Base-by-base conservation (phyloP, 2,329 filamentous ascomycete genomes). In the Talaromyces funiculosus region DNA sequence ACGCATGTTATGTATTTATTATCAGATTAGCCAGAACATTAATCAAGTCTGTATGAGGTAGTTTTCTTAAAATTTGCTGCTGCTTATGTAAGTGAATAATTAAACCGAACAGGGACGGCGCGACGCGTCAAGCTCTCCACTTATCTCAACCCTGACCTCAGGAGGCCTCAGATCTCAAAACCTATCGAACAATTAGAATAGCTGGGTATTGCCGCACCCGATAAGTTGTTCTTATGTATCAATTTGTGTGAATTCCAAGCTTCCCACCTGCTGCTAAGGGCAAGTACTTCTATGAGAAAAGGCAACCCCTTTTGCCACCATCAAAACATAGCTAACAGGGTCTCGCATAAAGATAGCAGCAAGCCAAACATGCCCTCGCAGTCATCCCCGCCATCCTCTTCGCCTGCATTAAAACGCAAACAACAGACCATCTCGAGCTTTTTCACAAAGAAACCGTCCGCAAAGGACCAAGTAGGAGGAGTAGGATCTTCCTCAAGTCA, bases 371-470 rank as follows among this genome's bases (percentile, higher is more conserved):
- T 76, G 73, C 67, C 73, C 51, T 64, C 69, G 29, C 66, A 67
- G 42, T 72, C 73, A 49, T 75, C 73, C 10, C 71, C 69, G 14
- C 69, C 73, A 2, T 66, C 71, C 14, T 68, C 72, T 20, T 71
- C 72, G 24, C 68, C 71, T 35, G 70, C 65, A 22, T 57, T 74
- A 9, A 76, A 77, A 59, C 69, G 73, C 45, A 77, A 76, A 61
- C 75, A 97, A 71, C 84, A 88, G 66, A 90, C 90, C 0, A 87
- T 97, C 63, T 94, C 90, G 3, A 92, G 86, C 70, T 96, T 96
- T 76, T 96, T 96, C 72, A 84, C 86, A 0, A 85, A 85, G 14
- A 87, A 83, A 61, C 63, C 75, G 1, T 65, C 71, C 1, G 58
- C 65, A n/a, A 64, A 66, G 2, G 65, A 66, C 26, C 62, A 63